These are phyloP conservation scores for Cajanus cajan DNA, from an alignment of 306 rosid genomes.

Conservation along the genomic window DNA sequence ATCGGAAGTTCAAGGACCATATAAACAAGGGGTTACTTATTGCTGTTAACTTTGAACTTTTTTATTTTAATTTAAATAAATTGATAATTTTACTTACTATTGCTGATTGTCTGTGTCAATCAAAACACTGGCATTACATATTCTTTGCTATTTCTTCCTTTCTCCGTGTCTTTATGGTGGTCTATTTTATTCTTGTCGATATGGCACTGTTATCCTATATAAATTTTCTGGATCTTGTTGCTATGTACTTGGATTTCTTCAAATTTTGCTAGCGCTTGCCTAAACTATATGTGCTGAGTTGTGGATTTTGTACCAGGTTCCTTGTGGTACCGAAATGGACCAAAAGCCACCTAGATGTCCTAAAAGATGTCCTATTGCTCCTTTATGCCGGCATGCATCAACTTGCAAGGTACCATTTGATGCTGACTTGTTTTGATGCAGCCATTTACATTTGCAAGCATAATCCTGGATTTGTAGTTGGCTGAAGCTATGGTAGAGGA, in stretches of 20 bases:
- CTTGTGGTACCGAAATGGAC: constrained; percentile 94
- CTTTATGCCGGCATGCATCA: constrained; percentile 77
- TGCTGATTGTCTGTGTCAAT: neutral
- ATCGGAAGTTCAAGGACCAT: constrained; percentile 6
- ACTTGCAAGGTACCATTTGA: constrained; percentile 58
- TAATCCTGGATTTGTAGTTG: constrained; percentile 12
- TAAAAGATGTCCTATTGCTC: constrained; percentile 62
- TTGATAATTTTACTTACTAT: constrained; percentile 3
- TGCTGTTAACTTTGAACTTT: neutral
- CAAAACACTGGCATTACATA: neutral
- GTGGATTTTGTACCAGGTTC: constrained; percentile 61
- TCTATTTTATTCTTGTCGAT: constrained; percentile 5
- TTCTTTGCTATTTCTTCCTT: constrained; percentile 1
- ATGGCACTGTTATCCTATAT: neutral
- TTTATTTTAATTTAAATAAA: constrained; percentile 21
- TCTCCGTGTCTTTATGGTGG: neutral
- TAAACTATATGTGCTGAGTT: constrained; percentile 24
- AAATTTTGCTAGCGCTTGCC: constrained; percentile 7
- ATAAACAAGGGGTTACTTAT: neutral
- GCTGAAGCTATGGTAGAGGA: constrained; percentile 10
- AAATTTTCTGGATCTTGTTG: constrained; percentile 14
- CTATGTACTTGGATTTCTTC: constrained; percentile 11
- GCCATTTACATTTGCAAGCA: constrained; percentile 7
- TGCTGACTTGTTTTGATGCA: constrained; percentile 20
- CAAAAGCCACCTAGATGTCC: constrained; percentile 93